These are phyloP conservation scores for Solanum infundibuliforme DNA, from an alignment of 257 asterid species.

Conservation along the genomic window DNA sequence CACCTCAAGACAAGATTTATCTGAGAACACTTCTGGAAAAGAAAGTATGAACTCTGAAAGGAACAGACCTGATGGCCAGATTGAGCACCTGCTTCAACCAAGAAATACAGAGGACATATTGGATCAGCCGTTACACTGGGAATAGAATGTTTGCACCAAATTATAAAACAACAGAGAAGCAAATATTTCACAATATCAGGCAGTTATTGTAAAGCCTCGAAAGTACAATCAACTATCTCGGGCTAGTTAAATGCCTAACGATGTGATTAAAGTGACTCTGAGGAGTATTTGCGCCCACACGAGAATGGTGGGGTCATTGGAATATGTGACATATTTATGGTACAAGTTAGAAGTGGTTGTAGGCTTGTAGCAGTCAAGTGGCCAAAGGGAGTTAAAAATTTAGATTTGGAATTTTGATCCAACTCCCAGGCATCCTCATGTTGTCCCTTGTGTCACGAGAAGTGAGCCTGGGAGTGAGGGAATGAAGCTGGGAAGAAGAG, in stretches of 20 bases:
- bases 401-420: not conserved
- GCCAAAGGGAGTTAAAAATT: not conserved
- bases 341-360: not conserved
- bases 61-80: conserved; percentile 95
- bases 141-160: not conserved
- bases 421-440: not conserved
- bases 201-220: not conserved
- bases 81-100: conserved; percentile 57
- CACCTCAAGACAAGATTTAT: conserved; percentile 91
- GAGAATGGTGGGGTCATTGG: not conserved
- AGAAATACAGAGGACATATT: not conserved
- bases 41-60: conserved; percentile 90
- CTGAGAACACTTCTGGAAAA: conserved; percentile 59
- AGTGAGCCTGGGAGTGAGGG: not conserved
- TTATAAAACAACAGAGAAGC: not conserved
- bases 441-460: not conserved
- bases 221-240: not conserved
- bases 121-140: not conserved
- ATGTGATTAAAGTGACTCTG: not conserved
- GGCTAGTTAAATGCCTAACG: not conserved
- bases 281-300: not conserved
- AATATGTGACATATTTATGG: not conserved
- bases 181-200: not conserved
- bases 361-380: not conserved
- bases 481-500: not conserved